Evolutionary conservation across 345 rosid genomes (phyloP).

Genomic region (Eucalyptus viminalis): DNA sequence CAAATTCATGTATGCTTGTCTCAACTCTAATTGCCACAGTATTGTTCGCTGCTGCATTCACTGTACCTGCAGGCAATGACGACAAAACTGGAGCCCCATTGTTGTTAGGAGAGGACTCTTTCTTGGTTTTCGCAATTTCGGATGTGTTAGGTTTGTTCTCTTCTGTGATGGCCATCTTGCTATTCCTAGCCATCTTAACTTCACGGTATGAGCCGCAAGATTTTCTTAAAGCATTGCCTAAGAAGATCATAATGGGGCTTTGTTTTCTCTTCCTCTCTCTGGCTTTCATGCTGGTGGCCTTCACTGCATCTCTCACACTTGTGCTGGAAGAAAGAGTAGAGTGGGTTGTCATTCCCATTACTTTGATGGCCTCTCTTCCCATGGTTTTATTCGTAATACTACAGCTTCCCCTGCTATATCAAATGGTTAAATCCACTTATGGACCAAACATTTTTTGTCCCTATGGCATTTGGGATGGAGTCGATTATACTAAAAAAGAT

Average conservation of each 20-base stretch:
- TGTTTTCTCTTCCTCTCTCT: neutral
- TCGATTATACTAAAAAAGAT: rapidly evolving
- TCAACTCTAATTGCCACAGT: too few relatives aligned
- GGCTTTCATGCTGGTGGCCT: neutral
- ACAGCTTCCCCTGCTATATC: neutral
- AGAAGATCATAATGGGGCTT: neutral
- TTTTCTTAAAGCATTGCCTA: neutral
- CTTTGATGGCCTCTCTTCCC: neutral
- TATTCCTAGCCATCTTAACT: constrained; percentile 1
- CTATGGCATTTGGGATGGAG: neutral
- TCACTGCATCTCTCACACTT: neutral
- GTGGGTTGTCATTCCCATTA: neutral
- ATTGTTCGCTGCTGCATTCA: rapidly evolving
- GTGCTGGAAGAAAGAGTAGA: neutral
- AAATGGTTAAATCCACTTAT: neutral
- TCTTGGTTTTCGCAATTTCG: constrained; percentile 4
- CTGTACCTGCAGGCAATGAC: rapidly evolving
- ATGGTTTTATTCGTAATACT: neutral
- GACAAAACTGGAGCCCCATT: rapidly evolving
- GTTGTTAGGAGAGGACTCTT: neutral
- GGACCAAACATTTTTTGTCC: neutral
- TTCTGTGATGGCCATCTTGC: neutral
- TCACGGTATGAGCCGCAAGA: neutral
- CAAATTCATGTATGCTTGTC: too few relatives aligned
- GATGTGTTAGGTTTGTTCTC: constrained; percentile 3